These are phyloP conservation scores for Stachybotrys chartarum DNA, from an alignment of 2,329 filamentous ascomycete species.

Conservation along the genomic window DNA sequence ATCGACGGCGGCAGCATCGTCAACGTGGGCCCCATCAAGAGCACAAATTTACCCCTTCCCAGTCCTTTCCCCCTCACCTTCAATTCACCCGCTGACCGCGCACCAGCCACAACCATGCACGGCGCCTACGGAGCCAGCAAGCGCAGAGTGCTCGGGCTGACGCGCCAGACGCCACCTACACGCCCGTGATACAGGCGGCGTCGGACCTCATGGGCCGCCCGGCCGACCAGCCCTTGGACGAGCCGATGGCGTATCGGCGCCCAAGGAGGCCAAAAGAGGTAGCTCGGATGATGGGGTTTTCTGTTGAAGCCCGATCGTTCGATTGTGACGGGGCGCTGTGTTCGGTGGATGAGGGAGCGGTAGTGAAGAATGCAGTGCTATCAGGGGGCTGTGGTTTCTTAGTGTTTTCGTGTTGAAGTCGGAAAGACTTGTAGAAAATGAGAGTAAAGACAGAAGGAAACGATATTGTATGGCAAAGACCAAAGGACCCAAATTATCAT, in stretches of 20 bases:
- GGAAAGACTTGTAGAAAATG: too few species aligned
- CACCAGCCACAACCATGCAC: conserved; percentile 14
- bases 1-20: conserved; percentile 49
- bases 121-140: conserved; percentile 32
- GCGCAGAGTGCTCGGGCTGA: conserved; percentile 28
- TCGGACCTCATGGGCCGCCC: conserved; percentile 27
- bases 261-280: conserved; percentile 33
- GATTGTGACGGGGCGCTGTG: conserved; percentile 31
- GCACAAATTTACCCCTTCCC: conserved; percentile 1
- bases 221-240: conserved; percentile 30
- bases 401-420: too few species aligned
- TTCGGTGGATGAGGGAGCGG: conserved; percentile 37
- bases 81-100: not conserved
- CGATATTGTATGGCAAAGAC: too few species aligned
- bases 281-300: conserved; percentile 24
- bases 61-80: not conserved
- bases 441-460: too few species aligned
- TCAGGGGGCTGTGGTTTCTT: not conserved
- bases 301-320: conserved; percentile 26
- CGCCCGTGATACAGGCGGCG: conserved; percentile 38
- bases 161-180: conserved; percentile 39
- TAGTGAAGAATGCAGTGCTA: conserved; percentile 11
- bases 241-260: conserved; percentile 33
- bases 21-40: conserved; percentile 21
- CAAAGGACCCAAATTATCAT: too few species aligned